Conservation (phyloP, 2,329 filamentous ascomycete genomes). For the Ophiostoma australiae region DNA sequence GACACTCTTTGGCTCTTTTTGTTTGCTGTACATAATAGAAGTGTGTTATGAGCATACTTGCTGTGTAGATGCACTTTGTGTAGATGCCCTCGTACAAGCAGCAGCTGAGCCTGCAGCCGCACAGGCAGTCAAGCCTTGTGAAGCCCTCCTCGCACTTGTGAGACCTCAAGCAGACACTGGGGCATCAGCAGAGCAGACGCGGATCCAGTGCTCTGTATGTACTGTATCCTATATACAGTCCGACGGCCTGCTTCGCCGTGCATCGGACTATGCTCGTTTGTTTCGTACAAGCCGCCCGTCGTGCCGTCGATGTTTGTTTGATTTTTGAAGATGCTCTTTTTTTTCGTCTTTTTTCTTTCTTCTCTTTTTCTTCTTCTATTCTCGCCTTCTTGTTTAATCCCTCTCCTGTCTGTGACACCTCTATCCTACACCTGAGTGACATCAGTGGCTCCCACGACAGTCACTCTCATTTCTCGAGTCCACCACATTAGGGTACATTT, state of each 20-base stretch:
- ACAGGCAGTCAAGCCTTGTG: no score
- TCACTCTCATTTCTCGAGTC: background rate
- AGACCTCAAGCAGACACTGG: background rate
- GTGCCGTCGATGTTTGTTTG: background rate
- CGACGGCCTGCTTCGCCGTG: background rate
- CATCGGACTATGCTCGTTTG: background rate
- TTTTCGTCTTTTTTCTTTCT: background rate
- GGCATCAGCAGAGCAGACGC: background rate
- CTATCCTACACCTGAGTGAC: background rate
- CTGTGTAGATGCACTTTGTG: no score
- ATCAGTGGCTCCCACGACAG: background rate
- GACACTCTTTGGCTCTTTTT: background rate
- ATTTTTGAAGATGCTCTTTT: background rate
- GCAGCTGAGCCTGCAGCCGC: no score
- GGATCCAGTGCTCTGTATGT: no score
- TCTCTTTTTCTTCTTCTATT: background rate
- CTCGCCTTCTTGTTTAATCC: background rate
- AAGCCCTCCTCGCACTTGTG: background rate
- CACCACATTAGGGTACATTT: background rate
- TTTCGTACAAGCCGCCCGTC: background rate
- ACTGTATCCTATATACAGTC: background rate
- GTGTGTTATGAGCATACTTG: no score
- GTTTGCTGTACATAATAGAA: background rate
- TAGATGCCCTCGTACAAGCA: no score
- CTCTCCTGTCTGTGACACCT: background rate